Conservation (phyloP, 176 grass and related monocot genomes). For the Oryza brachyantha region DNA sequence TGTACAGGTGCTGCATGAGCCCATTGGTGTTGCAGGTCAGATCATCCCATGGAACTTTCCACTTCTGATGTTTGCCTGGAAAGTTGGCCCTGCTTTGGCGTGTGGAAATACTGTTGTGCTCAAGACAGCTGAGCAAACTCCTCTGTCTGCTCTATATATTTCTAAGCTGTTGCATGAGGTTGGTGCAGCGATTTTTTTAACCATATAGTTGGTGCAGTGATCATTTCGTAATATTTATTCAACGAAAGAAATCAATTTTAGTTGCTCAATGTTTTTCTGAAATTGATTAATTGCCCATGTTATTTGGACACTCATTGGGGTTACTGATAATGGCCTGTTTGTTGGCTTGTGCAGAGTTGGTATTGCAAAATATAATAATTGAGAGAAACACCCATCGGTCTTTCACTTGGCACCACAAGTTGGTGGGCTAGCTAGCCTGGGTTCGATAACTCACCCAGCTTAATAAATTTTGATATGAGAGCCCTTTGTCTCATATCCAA, state of each 20-base stretch:
- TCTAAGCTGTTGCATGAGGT: conserved; percentile 88
- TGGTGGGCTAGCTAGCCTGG: no score
- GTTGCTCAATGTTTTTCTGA: no score
- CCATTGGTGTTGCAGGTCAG: conserved; percentile 81
- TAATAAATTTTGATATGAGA: no score
- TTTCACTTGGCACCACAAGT: no score
- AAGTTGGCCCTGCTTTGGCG: conserved; percentile 92
- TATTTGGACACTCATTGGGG: background rate
- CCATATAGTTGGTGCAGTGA: conserved; percentile 24
- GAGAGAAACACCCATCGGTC: no score
- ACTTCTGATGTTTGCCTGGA: conserved; percentile 91
- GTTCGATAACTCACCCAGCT: no score
- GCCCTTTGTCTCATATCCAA: no score
- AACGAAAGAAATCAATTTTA: background rate
- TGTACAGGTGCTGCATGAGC: conserved; percentile 85
- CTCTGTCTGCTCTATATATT: conserved; percentile 69
- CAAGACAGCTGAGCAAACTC: conserved; percentile 94
- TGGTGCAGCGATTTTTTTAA: background rate
- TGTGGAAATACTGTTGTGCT: conserved; percentile 86
- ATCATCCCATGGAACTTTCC: conserved; percentile 99
- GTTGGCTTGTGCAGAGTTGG: background rate
- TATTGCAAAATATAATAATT: no score
- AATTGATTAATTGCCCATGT: no score
- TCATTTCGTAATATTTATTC: background rate
- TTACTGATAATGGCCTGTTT: background rate